These are phyloP conservation scores for Raddia distichophylla DNA, from an alignment of 176 grass and related monocot species.

Conservation along the genomic window DNA sequence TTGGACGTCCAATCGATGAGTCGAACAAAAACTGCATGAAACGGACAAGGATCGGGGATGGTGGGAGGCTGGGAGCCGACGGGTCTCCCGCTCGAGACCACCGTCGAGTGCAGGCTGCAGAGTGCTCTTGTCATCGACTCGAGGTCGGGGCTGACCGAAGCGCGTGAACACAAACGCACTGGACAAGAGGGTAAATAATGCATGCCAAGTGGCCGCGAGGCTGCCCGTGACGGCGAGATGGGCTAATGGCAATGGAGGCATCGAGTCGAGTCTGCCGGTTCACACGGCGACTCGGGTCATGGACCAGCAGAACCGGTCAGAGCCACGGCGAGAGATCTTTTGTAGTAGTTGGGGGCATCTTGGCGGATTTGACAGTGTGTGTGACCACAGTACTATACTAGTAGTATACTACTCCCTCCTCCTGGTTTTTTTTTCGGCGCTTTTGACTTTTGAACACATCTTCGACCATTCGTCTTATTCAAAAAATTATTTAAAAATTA, in stretches of 20 bases:
- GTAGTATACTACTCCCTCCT: too few species aligned
- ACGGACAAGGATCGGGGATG: not conserved
- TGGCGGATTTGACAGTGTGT: too few species aligned
- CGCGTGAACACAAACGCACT: not conserved
- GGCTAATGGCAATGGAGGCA: not conserved
- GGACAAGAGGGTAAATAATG: not conserved
- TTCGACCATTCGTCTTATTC: too few species aligned
- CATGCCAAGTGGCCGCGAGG: not conserved
- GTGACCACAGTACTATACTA: not conserved
- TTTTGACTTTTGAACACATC: too few species aligned
- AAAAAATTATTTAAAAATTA: too few species aligned
- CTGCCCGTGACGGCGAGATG: not conserved
- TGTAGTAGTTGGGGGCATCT: too few species aligned
- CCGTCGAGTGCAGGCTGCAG: not conserved
- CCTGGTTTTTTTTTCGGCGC: too few species aligned
- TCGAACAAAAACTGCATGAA: not conserved
- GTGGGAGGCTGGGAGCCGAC: slow-evolving; percentile 20
- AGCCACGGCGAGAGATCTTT: too few species aligned
- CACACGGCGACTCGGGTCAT: slow-evolving; percentile 39
- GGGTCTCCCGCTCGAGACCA: not conserved
- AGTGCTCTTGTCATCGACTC: not conserved
- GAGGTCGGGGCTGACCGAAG: slow-evolving; percentile 38
- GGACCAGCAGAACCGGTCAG: not conserved
- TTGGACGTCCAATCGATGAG: not conserved
- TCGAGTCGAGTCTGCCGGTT: slow-evolving; percentile 1